Evolutionary conservation across 108 stramenopile genomes (phyloP).

Genomic region (Licmophora abbreviata): DNA sequence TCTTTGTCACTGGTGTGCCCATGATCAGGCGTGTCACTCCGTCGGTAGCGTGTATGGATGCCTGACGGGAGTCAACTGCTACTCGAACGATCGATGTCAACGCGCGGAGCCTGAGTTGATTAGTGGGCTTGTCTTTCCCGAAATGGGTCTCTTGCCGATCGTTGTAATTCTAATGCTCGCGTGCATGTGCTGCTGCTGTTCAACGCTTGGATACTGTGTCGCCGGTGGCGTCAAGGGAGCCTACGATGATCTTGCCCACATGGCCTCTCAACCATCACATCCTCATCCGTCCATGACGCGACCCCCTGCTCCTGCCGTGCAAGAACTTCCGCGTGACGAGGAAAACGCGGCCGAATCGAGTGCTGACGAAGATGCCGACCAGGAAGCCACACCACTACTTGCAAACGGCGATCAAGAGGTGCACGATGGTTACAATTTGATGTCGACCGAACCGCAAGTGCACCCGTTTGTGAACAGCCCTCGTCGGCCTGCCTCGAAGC

Average conservation of each 20-base stretch:
- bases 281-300: slow-evolving; percentile 8
- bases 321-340: slow-evolving; percentile 4
- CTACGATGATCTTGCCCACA: slow-evolving; percentile 48
- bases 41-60: slow-evolving; percentile 78
- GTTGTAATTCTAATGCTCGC: slow-evolving; percentile 25
- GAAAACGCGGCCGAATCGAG: background rate
- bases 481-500: slow-evolving; percentile 6
- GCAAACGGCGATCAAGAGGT: background rate
- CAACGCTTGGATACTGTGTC: slow-evolving; percentile 40
- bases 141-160: slow-evolving; percentile 30
- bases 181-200: slow-evolving; percentile 38
- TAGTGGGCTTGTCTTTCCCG: slow-evolving; percentile 18
- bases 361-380: background rate
- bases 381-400: background rate
- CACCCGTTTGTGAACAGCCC: background rate
- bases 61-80: slow-evolving; percentile 70
- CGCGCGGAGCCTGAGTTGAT: slow-evolving; percentile 51
- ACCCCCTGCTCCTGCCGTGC: background rate
- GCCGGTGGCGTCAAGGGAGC: slow-evolving; percentile 40
- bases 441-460: background rate
- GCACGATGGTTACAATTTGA: slow-evolving; percentile 3
- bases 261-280: slow-evolving; percentile 2
- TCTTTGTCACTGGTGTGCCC: slow-evolving; percentile 77
- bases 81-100: slow-evolving; percentile 77
- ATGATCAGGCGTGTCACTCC: slow-evolving; percentile 76